Base-by-base conservation (phyloP, 129 eudicot species). In the Daucus carota region DNA sequence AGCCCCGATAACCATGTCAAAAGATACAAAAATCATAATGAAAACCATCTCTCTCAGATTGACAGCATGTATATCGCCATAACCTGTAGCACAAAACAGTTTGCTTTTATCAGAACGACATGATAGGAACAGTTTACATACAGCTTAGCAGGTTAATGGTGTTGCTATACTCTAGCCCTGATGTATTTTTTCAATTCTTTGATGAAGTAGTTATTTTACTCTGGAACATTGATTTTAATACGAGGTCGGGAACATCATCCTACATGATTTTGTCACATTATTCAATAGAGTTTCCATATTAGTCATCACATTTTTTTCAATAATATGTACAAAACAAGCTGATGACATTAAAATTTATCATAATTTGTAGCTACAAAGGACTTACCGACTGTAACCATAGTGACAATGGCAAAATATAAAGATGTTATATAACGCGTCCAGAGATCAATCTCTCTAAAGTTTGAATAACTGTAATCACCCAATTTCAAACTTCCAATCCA, bases 331-430 rank as follows among this genome's bases (percentile, higher is more conserved):
- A 47, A 44, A 12, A 28, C 42, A 45, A 28, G 46, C 14, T 31
- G 26, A 18, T 38, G 40, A 70, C 16, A 40, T 41, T 10, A 24
- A 20, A 70, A 4, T n/a, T 18, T 1, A 40, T 91, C 87, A 22
- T 31, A 12, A 24, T 4, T 52, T 36, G 24, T 6, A 33, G 41
- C 5, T 29, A 17, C 44, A 71, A 78, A 47, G 73, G 73, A 81
- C 92, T 86, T 79, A 93, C 98, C 99, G 8, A 94, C 99, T 60
- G 99, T 94, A 6, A 93, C 92, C 99, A 94, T 94, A 80, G 99
- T 94, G 77, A 94, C 92, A 50, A 94, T 88, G 62, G 99, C 94
- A 77, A 94, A 94, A 79, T 94, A 94, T 74, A 94, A 71, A 0
- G 99, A 94, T 4, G 96, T 91, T 20, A 79, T 85, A 75, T 94